Conservation (phyloP, 2,329 filamentous ascomycete species). For the Trichophyton mentagrophytes region DNA sequence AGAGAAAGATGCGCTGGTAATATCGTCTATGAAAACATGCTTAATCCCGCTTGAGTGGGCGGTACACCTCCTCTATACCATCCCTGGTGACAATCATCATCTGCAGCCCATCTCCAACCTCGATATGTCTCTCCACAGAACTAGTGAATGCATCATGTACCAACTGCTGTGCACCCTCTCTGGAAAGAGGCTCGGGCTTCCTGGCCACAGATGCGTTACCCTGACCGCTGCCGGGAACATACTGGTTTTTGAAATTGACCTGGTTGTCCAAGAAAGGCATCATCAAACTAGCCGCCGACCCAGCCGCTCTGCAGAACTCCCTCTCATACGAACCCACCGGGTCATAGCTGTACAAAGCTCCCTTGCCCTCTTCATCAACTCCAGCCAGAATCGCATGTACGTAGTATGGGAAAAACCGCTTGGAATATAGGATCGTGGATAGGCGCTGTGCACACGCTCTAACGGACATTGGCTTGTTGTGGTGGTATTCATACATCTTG, state of each 20-base stretch:
- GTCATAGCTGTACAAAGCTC: conserved; percentile 93
- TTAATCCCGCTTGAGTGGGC: conserved; percentile 83
- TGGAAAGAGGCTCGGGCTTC: conserved; percentile 51
- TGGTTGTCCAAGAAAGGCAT: conserved; percentile 99
- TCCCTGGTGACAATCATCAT: conserved; percentile 83
- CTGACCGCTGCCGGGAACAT: conserved; percentile 70
- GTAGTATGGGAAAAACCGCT: conserved; percentile 99
- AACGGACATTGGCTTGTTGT: conserved; percentile 91
- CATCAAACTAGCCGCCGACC: conserved; percentile 84
- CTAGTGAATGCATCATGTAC: conserved; percentile 97
- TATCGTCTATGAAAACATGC: conserved; percentile 2
- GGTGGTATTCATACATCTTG: conserved; percentile 98
- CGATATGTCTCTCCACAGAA: conserved; percentile 95
- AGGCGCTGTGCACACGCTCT: conserved; percentile 89
- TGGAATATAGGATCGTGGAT: conserved; percentile 89
- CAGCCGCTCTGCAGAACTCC: conserved; percentile 87
- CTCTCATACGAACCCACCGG: conserved; percentile 95
- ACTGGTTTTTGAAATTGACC: conserved; percentile 99
- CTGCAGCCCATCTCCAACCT: conserved; percentile 92
- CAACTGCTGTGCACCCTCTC: conserved; percentile 64
- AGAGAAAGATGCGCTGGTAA: background rate
- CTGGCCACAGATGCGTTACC: conserved; percentile 62
- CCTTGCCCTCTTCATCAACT: conserved; percentile 85
- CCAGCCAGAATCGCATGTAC: conserved; percentile 88
- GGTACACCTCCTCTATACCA: conserved; percentile 74